Conservation (phyloP, 1,284 basidiomycete genomes). For the Ustilago crameri region DNA sequence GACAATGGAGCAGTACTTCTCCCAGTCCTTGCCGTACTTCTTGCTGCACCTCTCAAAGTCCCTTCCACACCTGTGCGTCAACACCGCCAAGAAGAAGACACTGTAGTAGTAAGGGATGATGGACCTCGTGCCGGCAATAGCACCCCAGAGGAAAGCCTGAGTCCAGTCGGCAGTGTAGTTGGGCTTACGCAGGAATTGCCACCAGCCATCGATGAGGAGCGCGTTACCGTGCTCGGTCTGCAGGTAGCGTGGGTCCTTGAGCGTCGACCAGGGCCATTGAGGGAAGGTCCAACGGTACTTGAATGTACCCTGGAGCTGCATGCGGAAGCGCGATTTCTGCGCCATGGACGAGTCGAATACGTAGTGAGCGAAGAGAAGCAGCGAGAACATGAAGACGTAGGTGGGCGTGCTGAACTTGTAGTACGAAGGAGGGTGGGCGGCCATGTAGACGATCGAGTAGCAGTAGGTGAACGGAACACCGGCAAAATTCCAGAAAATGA, state of each 20-base stretch:
- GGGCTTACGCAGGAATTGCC: slow-evolving; percentile 74
- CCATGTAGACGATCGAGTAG: slow-evolving; percentile 96
- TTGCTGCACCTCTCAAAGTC: slow-evolving; percentile 76
- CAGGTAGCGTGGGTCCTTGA: slow-evolving; percentile 89
- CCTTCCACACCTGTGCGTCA: slow-evolving; percentile 63
- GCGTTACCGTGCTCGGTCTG: slow-evolving; percentile 95
- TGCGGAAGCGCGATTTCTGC: slow-evolving; percentile 97
- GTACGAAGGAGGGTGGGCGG: slow-evolving; percentile 85
- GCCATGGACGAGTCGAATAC: slow-evolving; percentile 91
- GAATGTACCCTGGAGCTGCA: slow-evolving; percentile 88
- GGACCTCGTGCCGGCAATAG: slow-evolving; percentile 82
- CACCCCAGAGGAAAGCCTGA: slow-evolving; percentile 83
- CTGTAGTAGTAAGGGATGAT: slow-evolving; percentile 88
- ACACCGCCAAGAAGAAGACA: slow-evolving; percentile 62
- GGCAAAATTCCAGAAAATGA: slow-evolving; percentile 81
- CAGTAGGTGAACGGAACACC: slow-evolving; percentile 77
- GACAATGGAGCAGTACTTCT: slow-evolving; percentile 72
- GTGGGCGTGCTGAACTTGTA: slow-evolving; percentile 85
- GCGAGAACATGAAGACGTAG: slow-evolving; percentile 72
- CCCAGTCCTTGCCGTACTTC: slow-evolving; percentile 74
- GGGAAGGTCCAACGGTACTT: slow-evolving; percentile 85
- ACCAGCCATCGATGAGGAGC: slow-evolving; percentile 86
- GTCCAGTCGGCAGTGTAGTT: slow-evolving; percentile 79
- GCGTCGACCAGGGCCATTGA: slow-evolving; percentile 85
- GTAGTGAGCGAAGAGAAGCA: slow-evolving; percentile 58